A percentile compares a stretch with the other conserved stretches of the same genome.
phyloP scores from a whole-genome alignment of 2,329 filamentous ascomycete genomes.

The Penicillium concentricum region DNA sequence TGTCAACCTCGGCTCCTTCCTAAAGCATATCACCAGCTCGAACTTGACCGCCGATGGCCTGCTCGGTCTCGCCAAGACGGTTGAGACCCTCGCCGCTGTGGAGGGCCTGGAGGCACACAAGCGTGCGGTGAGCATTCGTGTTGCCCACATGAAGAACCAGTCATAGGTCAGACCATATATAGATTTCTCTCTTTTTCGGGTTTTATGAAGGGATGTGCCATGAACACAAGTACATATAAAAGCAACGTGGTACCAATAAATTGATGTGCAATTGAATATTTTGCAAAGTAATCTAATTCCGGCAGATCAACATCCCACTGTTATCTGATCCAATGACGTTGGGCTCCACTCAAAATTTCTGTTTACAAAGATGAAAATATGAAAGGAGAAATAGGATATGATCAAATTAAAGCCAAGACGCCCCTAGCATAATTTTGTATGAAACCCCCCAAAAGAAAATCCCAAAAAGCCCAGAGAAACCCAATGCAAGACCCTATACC shows the following conservation, averaged over 20 bases:
- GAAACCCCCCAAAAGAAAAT: neutral
- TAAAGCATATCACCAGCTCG: constrained; percentile 96
- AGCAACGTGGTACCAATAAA: neutral
- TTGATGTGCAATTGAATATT: neutral
- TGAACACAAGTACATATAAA: constrained; percentile 21
- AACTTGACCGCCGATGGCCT: constrained; percentile 84
- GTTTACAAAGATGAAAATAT: neutral
- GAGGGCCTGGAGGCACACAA: constrained; percentile 94
- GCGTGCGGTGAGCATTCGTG: constrained; percentile 65
- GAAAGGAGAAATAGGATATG: neutral
- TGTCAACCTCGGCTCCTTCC: constrained; percentile 91
- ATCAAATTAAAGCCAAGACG: neutral
- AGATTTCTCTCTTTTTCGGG: constrained; percentile 1
- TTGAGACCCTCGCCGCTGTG: constrained; percentile 92
- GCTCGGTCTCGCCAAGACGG: constrained; percentile 78
- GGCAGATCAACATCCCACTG: neutral
- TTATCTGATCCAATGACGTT: constrained; percentile 11
- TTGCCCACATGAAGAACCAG: constrained; percentile 46
- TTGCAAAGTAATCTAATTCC: neutral
- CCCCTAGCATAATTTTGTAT: constrained; percentile 5
- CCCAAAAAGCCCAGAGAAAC: neutral
- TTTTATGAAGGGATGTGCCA: constrained; percentile 22
- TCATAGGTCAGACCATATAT: constrained; percentile 8
- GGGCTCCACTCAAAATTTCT: constrained; percentile 4
- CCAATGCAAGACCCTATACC: neutral